Percentiles rank a stretch among this genome's conserved stretches.
phyloP scores from a whole-genome alignment of 2,329 filamentous ascomycete genomes.

The Hypoxylon sp. region DNA sequence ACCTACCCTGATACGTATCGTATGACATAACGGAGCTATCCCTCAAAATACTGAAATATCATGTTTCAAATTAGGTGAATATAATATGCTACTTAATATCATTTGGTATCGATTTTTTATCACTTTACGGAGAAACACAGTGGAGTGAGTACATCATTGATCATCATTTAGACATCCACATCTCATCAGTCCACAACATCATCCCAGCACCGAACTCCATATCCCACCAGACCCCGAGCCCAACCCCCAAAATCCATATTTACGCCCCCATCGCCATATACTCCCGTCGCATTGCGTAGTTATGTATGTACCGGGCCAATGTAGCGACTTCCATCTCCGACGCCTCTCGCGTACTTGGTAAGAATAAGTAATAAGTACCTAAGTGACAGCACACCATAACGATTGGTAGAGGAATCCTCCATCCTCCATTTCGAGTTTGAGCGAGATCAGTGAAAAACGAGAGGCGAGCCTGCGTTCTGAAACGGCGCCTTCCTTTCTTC shows the following conservation, averaged over 20 bases:
- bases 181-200: not conserved
- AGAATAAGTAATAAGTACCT: not conserved
- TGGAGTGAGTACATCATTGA: conserved; percentile 3
- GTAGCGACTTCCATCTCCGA: conserved; percentile 2
- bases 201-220: conserved; percentile 1
- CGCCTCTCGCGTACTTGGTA: not conserved
- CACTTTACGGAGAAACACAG: not conserved
- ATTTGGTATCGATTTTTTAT: conserved; percentile 8
- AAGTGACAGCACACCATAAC: not conserved
- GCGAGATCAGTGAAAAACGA: not conserved
- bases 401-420: not conserved
- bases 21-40: not conserved
- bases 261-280: conserved; percentile 9
- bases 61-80: not conserved
- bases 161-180: conserved; percentile 8
- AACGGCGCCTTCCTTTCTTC: not conserved
- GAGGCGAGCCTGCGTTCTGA: not conserved
- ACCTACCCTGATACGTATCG: too few relatives aligned
- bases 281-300: not conserved
- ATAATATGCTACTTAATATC: not conserved
- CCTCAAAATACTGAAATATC: not conserved
- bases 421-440: not conserved
- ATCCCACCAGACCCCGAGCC: not conserved
- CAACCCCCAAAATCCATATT: conserved; percentile 7
- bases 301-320: conserved; percentile 1